Conservation (phyloP, 2,329 filamentous ascomycete species). For the Dothistroma septosporum region DNA sequence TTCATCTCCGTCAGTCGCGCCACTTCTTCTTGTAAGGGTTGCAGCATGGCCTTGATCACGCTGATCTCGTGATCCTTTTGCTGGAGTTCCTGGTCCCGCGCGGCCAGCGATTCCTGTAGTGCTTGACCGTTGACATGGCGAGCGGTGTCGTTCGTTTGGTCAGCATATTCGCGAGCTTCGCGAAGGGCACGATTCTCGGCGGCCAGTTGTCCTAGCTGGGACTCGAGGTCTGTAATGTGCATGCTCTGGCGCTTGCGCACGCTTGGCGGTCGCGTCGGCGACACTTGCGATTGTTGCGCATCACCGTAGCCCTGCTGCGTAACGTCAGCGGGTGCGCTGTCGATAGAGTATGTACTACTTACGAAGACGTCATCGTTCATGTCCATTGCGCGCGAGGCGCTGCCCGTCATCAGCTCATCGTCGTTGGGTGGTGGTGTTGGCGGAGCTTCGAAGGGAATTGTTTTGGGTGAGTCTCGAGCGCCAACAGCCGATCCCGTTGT, state of each 20-base stretch:
- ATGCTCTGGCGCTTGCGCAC: conserved; percentile 97
- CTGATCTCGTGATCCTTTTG: conserved; percentile 87
- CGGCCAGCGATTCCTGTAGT: conserved; percentile 53
- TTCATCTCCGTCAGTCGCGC: conserved; percentile 77
- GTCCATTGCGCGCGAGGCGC: conserved; percentile 74
- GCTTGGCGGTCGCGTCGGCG: conserved; percentile 89
- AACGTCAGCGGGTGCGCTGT: not conserved
- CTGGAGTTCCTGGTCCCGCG: conserved; percentile 65
- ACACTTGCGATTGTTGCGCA: conserved; percentile 79
- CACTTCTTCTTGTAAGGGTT: conserved; percentile 78
- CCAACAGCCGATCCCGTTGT: conserved; percentile 37
- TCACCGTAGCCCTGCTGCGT: conserved; percentile 87
- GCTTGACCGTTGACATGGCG: conserved; percentile 51
- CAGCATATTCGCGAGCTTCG: conserved; percentile 50
- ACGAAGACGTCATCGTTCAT: conserved; percentile 88
- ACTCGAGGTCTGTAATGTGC: conserved; percentile 86
- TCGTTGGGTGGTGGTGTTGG: conserved; percentile 54
- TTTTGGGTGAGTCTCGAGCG: conserved; percentile 35
- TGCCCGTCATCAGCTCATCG: conserved; percentile 79
- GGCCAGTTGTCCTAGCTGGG: conserved; percentile 74
- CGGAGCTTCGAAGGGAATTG: conserved; percentile 40
- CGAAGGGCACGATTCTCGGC: conserved; percentile 78
- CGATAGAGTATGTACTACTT: conserved; percentile 56
- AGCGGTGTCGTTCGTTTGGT: conserved; percentile 14
- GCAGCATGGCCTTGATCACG: conserved; percentile 65